These are phyloP conservation scores for Scytalidium lignicola DNA, from an alignment of 2,329 filamentous ascomycete species.

Conservation along the genomic window DNA sequence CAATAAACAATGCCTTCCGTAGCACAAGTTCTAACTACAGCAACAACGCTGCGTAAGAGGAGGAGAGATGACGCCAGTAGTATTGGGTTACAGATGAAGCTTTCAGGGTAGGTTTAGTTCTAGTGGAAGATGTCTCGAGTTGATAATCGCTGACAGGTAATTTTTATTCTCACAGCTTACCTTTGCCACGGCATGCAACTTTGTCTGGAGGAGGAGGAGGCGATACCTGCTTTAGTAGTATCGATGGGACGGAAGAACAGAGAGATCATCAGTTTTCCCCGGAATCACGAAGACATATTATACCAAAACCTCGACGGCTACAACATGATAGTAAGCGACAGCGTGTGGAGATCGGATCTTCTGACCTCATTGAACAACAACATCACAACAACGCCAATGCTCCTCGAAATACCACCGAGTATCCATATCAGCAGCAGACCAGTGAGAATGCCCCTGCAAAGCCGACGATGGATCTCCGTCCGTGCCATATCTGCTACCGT, in stretches of 20 bases:
- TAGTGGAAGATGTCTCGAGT: not conserved
- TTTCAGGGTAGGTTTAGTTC: slow-evolving; percentile 8
- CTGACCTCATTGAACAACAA: not conserved
- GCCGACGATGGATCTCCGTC: slow-evolving; percentile 32
- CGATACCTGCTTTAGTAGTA: not conserved
- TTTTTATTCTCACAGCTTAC: not conserved
- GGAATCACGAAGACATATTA: not conserved
- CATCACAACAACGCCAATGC: no score
- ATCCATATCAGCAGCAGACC: no score
- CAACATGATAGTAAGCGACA: slow-evolving; percentile 10
- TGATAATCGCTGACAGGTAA: not conserved
- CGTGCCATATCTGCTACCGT: slow-evolving; percentile 65
- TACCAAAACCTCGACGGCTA: not conserved
- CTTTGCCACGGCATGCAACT: not conserved
- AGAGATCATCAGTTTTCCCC: not conserved
- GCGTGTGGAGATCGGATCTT: slow-evolving; percentile 3
- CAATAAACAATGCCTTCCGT: slow-evolving; percentile 20
- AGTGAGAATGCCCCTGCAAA: not conserved
- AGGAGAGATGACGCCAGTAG: slow-evolving; percentile 14
- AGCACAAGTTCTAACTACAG: slow-evolving; percentile 12
- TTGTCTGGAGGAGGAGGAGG: not conserved
- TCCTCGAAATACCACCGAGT: no score
- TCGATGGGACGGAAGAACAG: not conserved
- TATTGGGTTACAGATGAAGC: slow-evolving; percentile 6
- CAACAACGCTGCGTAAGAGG: slow-evolving; percentile 13